Conservation (phyloP, 176 grass and related monocot genomes). For the Cocos nucifera region DNA sequence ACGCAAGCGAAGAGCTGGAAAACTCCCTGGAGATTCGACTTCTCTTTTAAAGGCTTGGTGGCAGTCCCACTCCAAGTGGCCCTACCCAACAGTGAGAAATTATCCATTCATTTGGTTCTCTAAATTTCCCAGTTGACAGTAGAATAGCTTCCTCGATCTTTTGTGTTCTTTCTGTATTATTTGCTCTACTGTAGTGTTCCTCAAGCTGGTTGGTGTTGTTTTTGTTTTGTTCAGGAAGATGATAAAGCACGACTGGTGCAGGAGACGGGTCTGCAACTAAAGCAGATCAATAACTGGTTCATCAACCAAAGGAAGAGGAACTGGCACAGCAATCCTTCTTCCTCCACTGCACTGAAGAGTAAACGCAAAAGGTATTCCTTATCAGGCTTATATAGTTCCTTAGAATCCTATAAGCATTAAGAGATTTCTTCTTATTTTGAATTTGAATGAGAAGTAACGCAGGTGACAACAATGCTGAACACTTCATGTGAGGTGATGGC, state of each 20-base stretch:
- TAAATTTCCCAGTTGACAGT: too few relatives aligned
- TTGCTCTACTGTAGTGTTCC: too few relatives aligned
- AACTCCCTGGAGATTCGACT: conserved; percentile 60
- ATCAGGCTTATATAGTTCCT: too few relatives aligned
- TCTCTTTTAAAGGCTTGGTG: conserved; percentile 64
- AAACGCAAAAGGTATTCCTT: conserved; percentile 52
- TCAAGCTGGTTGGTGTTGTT: background rate
- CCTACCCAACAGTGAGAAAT: conserved; percentile 53
- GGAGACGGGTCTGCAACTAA: conserved; percentile 59
- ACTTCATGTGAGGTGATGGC: background rate
- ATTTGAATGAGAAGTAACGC: conserved; percentile 24
- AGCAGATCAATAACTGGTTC: conserved; percentile 74
- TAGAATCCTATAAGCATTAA: background rate
- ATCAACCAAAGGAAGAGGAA: conserved; percentile 76
- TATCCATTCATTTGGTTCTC: too few relatives aligned
- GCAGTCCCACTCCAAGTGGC: conserved; percentile 69
- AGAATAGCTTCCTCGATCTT: too few relatives aligned
- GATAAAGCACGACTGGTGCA: conserved; percentile 66
- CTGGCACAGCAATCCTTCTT: conserved; percentile 66
- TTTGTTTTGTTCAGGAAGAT: conserved; percentile 39
- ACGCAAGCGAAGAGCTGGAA: conserved; percentile 59
- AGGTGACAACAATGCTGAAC: conserved; percentile 42
- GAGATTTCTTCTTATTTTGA: conserved; percentile 5
- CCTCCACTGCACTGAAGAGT: conserved; percentile 46
- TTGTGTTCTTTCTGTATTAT: too few relatives aligned